Evolutionary conservation across 495 filamentous ascomycete genomes (phyloP).

Genomic region (Cercophora newfieldiana): DNA sequence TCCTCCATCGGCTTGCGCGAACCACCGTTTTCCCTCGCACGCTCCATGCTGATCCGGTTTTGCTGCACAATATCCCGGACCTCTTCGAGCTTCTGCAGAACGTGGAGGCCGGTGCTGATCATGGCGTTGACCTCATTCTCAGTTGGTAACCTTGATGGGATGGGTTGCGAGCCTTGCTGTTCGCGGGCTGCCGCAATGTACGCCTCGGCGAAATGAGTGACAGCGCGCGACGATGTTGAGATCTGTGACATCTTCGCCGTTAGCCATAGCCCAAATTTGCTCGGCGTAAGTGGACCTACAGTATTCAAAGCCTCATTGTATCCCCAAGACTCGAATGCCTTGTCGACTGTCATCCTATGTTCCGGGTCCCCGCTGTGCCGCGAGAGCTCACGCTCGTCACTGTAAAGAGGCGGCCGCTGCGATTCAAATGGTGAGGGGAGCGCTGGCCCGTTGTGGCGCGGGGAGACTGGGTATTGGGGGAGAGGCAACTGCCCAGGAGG

Average conservation of each 20-base stretch:
- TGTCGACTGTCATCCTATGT: conserved; percentile 42
- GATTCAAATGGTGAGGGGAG: conserved; percentile 45
- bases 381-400: conserved; percentile 40
- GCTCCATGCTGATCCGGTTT: conserved; percentile 38
- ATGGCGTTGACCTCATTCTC: conserved; percentile 46
- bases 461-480: conserved; percentile 44
- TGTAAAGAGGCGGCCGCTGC: conserved; percentile 38
- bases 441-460: conserved; percentile 36
- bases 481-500: conserved; percentile 43
- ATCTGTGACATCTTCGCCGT: conserved; percentile 38
- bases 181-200: conserved; percentile 49
- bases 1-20: conserved; percentile 43
- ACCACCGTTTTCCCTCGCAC: conserved; percentile 41
- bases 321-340: conserved; percentile 43
- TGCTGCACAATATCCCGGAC: conserved; percentile 46
- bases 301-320: conserved; percentile 45
- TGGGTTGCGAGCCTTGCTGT: conserved; percentile 47
- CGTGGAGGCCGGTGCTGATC: conserved; percentile 38
- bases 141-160: conserved; percentile 47
- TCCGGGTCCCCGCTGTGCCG: conserved; percentile 34
- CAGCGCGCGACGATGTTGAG: conserved; percentile 42
- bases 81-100: conserved; percentile 47
- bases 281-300: conserved; percentile 29
- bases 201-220: conserved; percentile 49
- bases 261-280: conserved; percentile 17